Conservation (phyloP, 495 filamentous ascomycete species). For the Sordaria brevicollis region DNA sequence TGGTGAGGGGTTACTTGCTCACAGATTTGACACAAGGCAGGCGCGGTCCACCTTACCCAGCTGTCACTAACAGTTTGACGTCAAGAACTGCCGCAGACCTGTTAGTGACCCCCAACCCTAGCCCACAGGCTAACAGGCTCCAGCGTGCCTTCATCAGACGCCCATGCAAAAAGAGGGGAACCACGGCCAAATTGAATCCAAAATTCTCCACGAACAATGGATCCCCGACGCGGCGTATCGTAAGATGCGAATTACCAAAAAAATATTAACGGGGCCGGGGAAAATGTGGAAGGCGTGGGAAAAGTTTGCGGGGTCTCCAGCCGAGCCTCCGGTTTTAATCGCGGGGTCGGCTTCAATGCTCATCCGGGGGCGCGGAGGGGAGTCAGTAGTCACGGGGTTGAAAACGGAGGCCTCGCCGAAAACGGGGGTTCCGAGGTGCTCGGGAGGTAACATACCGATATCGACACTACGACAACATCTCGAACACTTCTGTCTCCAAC, state of each 20-base stretch:
- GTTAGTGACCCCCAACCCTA: not conserved
- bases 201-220: not conserved
- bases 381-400: not conserved
- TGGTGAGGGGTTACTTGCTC: not conserved
- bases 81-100: accelerated
- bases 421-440: not conserved
- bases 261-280: not conserved
- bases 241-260: not conserved
- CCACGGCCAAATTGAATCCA: not conserved
- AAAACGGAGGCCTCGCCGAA: not conserved
- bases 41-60: not conserved
- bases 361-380: not conserved
- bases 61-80: not conserved
- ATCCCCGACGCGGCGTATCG: not conserved
- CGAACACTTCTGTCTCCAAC: not conserved
- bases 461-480: too few species aligned
- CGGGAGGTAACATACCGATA: not conserved
- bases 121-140: not conserved
- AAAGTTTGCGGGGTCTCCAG: not conserved
- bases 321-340: not conserved
- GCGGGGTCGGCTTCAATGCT: not conserved
- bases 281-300: not conserved
- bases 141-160: not conserved
- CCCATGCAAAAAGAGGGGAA: not conserved
- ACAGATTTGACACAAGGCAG: not conserved